Conservation (phyloP, 306 rosid species). For the Cucurbita maxima region DNA sequence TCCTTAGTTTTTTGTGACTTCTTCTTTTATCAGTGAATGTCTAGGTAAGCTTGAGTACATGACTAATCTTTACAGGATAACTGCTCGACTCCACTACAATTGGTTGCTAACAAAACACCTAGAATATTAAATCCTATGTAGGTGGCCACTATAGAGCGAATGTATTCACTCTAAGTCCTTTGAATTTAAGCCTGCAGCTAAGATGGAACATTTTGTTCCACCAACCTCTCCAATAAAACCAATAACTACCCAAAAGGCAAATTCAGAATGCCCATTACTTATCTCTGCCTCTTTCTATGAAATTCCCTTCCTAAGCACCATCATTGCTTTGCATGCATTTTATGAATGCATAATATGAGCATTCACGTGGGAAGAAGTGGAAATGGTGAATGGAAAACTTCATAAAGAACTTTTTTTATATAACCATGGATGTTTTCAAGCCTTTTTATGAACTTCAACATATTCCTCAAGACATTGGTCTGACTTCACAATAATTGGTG, state of each 20-base stretch:
- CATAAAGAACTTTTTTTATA: not conserved
- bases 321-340: not conserved
- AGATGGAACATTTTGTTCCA: not conserved
- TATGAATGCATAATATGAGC: not conserved
- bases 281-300: not conserved
- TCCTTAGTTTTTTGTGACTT: not conserved
- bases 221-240: not conserved
- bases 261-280: not conserved
- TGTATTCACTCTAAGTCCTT: too few species aligned
- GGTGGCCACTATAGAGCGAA: too few species aligned
- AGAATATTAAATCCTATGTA: too few species aligned
- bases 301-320: not conserved
- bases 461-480: not conserved
- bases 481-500: not conserved
- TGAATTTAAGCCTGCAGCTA: not conserved
- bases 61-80: not conserved
- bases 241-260: not conserved
- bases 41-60: not conserved
- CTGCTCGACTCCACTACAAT: not conserved
- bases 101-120: not conserved
- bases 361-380: not conserved
- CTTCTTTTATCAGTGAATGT: too few species aligned
- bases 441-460: not conserved
- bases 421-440: not conserved
- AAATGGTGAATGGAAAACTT: not conserved